Percentiles rank a stretch among this genome's conserved stretches.
Conservation (phyloP, 129 eudicot species). For the Oenanthe sinensis region DNA sequence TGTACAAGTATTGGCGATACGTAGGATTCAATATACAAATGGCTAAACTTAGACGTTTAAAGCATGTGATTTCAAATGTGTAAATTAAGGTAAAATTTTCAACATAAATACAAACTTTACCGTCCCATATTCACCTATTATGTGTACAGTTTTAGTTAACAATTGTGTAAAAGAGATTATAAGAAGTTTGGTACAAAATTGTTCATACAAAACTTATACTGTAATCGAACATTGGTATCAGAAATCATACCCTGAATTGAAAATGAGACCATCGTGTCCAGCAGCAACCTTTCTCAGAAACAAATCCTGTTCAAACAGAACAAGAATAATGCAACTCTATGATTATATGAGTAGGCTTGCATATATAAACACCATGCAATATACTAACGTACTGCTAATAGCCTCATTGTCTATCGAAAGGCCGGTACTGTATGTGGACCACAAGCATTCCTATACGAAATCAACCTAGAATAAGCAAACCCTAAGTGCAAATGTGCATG, state of each 20-base stretch:
- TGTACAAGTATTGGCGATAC: background rate
- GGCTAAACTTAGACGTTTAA: background rate
- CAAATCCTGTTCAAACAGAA: conserved; percentile 51
- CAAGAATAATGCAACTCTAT: background rate
- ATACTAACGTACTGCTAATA: background rate
- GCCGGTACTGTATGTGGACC: background rate
- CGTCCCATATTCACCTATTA: background rate
- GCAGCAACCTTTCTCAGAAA: conserved; percentile 58
- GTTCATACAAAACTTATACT: background rate
- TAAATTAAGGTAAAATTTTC: background rate
- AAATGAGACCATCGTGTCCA: conserved; percentile 36
- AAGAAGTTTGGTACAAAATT: background rate
- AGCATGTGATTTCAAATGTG: background rate
- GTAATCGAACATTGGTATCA: background rate
- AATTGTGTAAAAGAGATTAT: background rate
- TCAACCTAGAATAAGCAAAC: too few relatives aligned
- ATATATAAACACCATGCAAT: background rate
- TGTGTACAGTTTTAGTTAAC: background rate
- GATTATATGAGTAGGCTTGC: background rate
- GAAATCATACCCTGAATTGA: conserved; percentile 30
- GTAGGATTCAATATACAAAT: background rate
- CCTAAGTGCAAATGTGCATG: background rate
- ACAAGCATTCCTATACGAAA: background rate
- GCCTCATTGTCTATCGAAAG: background rate
- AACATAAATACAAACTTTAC: background rate